Conservation (phyloP, 2,329 filamentous ascomycete genomes). For the Colletotrichum musicola region DNA sequence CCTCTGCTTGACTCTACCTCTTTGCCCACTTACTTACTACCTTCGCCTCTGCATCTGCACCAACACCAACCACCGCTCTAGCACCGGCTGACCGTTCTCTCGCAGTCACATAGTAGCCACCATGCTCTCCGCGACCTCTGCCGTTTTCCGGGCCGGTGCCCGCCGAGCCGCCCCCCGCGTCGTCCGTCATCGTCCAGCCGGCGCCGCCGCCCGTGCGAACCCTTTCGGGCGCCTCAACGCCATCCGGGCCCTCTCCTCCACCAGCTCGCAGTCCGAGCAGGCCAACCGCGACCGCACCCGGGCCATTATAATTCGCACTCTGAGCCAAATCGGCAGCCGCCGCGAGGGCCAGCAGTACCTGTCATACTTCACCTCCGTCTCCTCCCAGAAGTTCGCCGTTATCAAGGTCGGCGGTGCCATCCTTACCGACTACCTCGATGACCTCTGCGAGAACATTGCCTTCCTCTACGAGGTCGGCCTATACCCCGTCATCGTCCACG, state of each 20-base stretch:
- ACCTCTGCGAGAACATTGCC: conserved; percentile 87
- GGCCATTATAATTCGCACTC: conserved; percentile 86
- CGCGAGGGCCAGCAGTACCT: conserved; percentile 97
- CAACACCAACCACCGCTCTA: neutral
- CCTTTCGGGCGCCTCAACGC: conserved; percentile 39
- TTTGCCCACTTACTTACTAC: too few relatives aligned
- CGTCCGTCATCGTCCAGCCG: conserved; percentile 39
- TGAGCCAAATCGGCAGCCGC: conserved; percentile 97
- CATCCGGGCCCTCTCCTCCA: conserved; percentile 47
- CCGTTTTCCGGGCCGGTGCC: conserved; percentile 58
- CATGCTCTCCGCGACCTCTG: conserved; percentile 59
- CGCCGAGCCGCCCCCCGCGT: conserved; percentile 54
- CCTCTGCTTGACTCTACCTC: neutral
- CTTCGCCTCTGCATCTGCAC: too few relatives aligned
- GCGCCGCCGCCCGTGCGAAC: conserved; percentile 43
- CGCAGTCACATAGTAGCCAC: conserved; percentile 30
- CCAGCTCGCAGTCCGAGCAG: conserved; percentile 49
- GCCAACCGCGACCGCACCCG: conserved; percentile 72
- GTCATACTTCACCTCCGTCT: conserved; percentile 96
- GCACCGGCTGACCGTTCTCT: too few relatives aligned
- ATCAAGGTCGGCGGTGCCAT: conserved; percentile 99
- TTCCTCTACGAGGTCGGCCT: conserved; percentile 96
- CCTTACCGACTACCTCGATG: conserved; percentile 92
- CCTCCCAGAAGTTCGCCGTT: conserved; percentile 96
- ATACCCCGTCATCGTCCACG: conserved; percentile 95